Evolutionary conservation across 2,329 filamentous ascomycete genomes (phyloP).

Genomic region (Ophiobolus disseminans): DNA sequence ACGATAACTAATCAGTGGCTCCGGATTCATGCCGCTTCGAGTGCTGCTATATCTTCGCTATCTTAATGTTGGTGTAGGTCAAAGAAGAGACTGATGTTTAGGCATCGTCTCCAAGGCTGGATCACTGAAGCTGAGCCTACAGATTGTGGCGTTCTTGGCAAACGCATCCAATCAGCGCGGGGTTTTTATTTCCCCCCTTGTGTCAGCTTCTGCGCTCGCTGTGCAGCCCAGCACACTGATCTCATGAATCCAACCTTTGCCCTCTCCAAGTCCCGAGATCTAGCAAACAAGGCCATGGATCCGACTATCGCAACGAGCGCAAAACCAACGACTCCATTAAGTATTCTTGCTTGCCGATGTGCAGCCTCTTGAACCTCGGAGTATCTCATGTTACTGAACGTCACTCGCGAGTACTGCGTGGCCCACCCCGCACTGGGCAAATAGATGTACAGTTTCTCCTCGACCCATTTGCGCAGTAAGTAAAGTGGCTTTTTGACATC

Average conservation of each 20-base stretch:
- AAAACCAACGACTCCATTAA: slow-evolving; percentile 39
- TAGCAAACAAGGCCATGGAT: slow-evolving; percentile 30
- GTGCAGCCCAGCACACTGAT: slow-evolving; percentile 35
- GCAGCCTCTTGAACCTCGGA: slow-evolving; percentile 78
- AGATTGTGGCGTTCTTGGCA: too few relatives aligned
- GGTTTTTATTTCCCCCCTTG: too few relatives aligned
- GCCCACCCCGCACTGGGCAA: slow-evolving; percentile 82
- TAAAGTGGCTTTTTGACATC: slow-evolving; percentile 82
- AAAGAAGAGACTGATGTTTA: too few relatives aligned
- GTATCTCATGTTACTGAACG: slow-evolving; percentile 92
- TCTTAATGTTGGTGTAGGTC: too few relatives aligned
- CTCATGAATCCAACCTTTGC: slow-evolving; percentile 37
- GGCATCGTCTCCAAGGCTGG: too few relatives aligned
- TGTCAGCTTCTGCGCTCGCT: slow-evolving; percentile 25
- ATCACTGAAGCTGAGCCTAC: too few relatives aligned
- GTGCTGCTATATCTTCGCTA: too few relatives aligned
- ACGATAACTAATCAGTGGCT: too few relatives aligned
- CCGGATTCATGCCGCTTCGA: too few relatives aligned
- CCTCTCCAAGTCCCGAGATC: slow-evolving; percentile 27
- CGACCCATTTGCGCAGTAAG: slow-evolving; percentile 80
- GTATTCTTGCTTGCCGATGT: slow-evolving; percentile 51
- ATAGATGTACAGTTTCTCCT: slow-evolving; percentile 80
- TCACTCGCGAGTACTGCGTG: slow-evolving; percentile 91
- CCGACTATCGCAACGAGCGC: slow-evolving; percentile 22
- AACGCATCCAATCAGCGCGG: too few relatives aligned